A percentile compares a stretch with the other conserved stretches of the same genome.
phyloP scores from a whole-genome alignment of 176 grass and related monocot genomes.

The Musa troglodytarum region DNA sequence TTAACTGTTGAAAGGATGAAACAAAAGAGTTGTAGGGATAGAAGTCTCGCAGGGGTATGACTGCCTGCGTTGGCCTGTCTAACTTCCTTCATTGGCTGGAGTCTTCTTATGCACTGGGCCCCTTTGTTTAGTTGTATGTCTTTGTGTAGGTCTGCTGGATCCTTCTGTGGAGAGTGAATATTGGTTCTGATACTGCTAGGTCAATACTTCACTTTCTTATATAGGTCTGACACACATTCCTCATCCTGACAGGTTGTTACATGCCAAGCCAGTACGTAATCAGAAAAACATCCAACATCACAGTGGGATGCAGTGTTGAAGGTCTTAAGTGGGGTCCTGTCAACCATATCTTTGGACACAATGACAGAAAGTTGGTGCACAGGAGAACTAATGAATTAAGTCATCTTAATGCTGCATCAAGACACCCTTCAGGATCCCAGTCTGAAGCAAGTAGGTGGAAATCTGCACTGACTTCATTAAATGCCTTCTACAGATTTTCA shows the following conservation, averaged over 20 bases:
- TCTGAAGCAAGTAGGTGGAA: conserved; percentile 52
- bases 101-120: too few species aligned
- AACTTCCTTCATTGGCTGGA: too few species aligned
- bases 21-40: not conserved
- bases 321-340: not conserved
- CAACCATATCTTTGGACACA: conserved; percentile 4
- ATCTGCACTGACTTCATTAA: conserved; percentile 48
- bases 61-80: too few species aligned
- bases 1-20: not conserved
- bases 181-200: not conserved
- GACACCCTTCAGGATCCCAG: conserved; percentile 43
- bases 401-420: conserved; percentile 36
- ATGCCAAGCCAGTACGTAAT: not conserved
- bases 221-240: not conserved
- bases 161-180: not conserved
- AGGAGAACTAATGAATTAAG: not conserved
- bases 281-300: not conserved
- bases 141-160: not conserved
- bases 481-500: conserved; percentile 94
- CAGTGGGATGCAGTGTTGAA: not conserved
- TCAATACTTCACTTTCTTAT: not conserved
- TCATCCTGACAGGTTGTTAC: conserved; percentile 5
- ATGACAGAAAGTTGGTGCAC: not conserved
- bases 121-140: too few species aligned
- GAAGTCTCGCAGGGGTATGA: too few species aligned